Conservation (phyloP, 352 stramenopile species). For the Phytophthora tentaculata region DNA sequence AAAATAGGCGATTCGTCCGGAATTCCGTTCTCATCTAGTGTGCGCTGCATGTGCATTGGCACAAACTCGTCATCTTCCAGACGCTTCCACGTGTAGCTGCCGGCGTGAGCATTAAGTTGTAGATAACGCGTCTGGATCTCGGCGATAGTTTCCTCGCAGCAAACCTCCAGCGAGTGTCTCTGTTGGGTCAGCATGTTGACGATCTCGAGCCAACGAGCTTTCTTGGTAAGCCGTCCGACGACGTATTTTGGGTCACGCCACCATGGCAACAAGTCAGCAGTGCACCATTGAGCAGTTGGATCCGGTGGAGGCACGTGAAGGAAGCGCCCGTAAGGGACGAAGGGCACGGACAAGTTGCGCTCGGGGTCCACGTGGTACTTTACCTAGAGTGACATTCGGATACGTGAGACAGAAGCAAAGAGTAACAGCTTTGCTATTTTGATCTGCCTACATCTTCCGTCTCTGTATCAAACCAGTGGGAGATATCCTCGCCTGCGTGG, state of each 20-base stretch:
- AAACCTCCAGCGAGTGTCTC: constrained; percentile 81
- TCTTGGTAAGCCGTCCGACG: constrained; percentile 75
- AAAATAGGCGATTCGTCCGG: constrained; percentile 82
- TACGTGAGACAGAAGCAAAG: neutral
- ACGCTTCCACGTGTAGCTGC: constrained; percentile 94
- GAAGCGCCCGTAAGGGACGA: constrained; percentile 86
- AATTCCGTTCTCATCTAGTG: constrained; percentile 90
- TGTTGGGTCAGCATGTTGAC: constrained; percentile 93
- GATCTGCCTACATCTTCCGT: constrained; percentile 60
- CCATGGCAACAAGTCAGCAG: constrained; percentile 82
- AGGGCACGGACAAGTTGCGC: constrained; percentile 78
- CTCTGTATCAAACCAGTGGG: constrained; percentile 90
- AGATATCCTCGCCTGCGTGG: constrained; percentile 90
- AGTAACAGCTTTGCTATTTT: neutral
- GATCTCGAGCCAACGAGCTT: constrained; percentile 79
- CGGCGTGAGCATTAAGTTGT: constrained; percentile 86
- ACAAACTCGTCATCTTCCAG: constrained; percentile 89
- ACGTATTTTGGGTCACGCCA: constrained; percentile 84
- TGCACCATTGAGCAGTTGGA: constrained; percentile 77
- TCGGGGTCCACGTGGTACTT: constrained; percentile 83
- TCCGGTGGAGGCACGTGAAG: constrained; percentile 88
- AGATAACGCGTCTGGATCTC: constrained; percentile 92
- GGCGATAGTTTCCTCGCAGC: constrained; percentile 86
- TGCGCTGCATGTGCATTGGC: constrained; percentile 87
- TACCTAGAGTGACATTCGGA: constrained; percentile 43